Conservation (phyloP, 2,329 filamentous ascomycete species). For the Zymoseptoria crescenta region DNA sequence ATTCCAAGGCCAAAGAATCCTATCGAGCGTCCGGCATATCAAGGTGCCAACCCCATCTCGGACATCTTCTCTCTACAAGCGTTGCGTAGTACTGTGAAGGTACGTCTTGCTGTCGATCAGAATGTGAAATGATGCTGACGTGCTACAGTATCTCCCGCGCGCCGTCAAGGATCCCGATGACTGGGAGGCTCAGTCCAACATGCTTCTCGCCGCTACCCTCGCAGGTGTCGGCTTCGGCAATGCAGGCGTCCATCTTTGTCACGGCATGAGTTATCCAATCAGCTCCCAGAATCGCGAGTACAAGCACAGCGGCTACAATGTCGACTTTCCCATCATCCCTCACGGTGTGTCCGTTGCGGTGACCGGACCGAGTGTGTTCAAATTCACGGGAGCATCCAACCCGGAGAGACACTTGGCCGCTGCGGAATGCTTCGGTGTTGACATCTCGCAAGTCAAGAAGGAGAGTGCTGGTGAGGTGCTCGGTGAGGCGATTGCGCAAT, state of each 20-base stretch:
- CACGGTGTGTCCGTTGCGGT: slow-evolving; percentile 95
- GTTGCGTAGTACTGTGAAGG: slow-evolving; percentile 69
- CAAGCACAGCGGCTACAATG: slow-evolving; percentile 76
- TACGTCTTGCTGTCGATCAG: background rate
- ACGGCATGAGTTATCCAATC: slow-evolving; percentile 96
- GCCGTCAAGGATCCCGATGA: slow-evolving; percentile 84
- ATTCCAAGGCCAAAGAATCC: slow-evolving; percentile 79
- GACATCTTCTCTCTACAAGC: slow-evolving; percentile 93
- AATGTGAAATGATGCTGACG: background rate
- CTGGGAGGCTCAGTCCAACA: slow-evolving; percentile 84
- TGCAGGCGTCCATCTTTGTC: slow-evolving; percentile 83
- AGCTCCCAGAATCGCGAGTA: slow-evolving; percentile 91
- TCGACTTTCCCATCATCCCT: slow-evolving; percentile 73
- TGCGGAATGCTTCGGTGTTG: slow-evolving; percentile 84
- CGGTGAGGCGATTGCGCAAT: slow-evolving; percentile 71
- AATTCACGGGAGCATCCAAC: slow-evolving; percentile 84
- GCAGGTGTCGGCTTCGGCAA: slow-evolving; percentile 97
- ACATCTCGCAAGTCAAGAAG: slow-evolving; percentile 76
- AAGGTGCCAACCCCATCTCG: slow-evolving; percentile 94
- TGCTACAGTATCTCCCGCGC: slow-evolving; percentile 64
- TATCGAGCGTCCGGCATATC: slow-evolving; percentile 84
- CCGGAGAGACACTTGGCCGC: slow-evolving; percentile 85
- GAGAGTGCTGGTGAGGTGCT: slow-evolving; percentile 87
- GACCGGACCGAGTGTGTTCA: slow-evolving; percentile 86
- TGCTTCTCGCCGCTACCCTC: slow-evolving; percentile 88